Evolutionary conservation across 2,329 filamentous ascomycete genomes (phyloP), one percentile per base, ranked within the genome.

Genomic region (Aspergillus candidus): DNA sequence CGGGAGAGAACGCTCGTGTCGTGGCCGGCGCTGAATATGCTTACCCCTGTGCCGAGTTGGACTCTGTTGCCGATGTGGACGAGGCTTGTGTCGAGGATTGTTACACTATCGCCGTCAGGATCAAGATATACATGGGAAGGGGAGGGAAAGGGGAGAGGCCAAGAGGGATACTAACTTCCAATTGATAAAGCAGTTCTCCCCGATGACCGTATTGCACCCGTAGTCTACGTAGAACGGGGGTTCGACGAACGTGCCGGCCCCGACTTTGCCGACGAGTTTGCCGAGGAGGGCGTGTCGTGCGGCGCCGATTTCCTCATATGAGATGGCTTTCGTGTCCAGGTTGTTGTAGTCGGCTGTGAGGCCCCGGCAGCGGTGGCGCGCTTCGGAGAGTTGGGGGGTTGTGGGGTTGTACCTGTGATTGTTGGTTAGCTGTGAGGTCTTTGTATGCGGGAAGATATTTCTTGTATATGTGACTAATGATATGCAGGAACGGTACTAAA

Each of bases 41-140:
- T 66, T 2, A 78, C 75, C 22, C 75, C 73, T 0, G 76, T 74
- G 0, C 76, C 77, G 35, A 78, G 65, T 61, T 78, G 73, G 11
- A 75, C 72, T 1, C 75, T 61, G 15, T 77, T 69, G 1, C 77
- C 77, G 15, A 79, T 77, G 1, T 70, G 69, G 1, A 80, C 72
- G 0, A 78, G 60, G 2, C 68, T 70, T 22, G 72, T 77, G 50
- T 80, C 77, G 8, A 79, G 60, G 22, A 78, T 72, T 0, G 72
- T 67, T 14, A 79, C 72, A 53, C 84, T 86, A 11, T 11, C 6
- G 18, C 18, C 18, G 6, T 18, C 4, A 18, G 4, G 3, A 6
- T 32, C 29, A 3, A 6, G 12, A n/a, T 11, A 13, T 11, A 11
- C 0, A 11, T 5, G 4, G 4, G 18, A 3, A n/a, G 22, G 4